These are phyloP conservation scores for Ogataea salicorniae DNA, from an alignment of 805 yeast species.

Conservation along the genomic window DNA sequence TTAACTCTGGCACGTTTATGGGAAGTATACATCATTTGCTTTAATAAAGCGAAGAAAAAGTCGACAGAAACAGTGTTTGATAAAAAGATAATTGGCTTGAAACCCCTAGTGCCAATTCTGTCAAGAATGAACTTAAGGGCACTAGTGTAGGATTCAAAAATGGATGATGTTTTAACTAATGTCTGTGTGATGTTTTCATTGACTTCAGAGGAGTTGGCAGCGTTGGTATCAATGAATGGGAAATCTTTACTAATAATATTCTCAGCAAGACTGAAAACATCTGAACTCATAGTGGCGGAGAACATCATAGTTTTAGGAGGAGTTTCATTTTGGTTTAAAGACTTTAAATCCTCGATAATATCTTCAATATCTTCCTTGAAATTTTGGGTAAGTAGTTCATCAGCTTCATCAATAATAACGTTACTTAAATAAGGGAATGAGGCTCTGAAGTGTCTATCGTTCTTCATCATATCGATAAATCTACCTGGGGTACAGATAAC, in stretches of 20 bases:
- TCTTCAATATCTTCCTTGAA: conserved; percentile 61
- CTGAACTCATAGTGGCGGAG: conserved; percentile 80
- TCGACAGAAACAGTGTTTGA: conserved; percentile 73
- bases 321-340: conserved; percentile 24
- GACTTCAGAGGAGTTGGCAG: conserved; percentile 52
- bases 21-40: conserved; percentile 11
- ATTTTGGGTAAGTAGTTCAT: conserved; percentile 76
- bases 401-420: conserved; percentile 88
- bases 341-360: conserved; percentile 46
- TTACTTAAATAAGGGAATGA: conserved; percentile 52
- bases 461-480: conserved; percentile 53
- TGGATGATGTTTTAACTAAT: conserved; percentile 46
- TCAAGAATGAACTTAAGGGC: conserved; percentile 46
- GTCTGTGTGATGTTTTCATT: conserved; percentile 76
- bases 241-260: conserved; percentile 48
- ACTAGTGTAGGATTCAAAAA: conserved; percentile 57
- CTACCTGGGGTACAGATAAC: conserved; percentile 91
- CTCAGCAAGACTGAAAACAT: conserved; percentile 62
- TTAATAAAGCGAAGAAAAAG: conserved; percentile 43
- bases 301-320: conserved; percentile 66
- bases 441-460: conserved; percentile 37
- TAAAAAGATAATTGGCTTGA: conserved; percentile 78
- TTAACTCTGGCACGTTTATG: conserved; percentile 12
- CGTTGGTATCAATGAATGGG: conserved; percentile 67
- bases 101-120: conserved; percentile 31